Evolutionary conservation across 2,329 filamentous ascomycete species (phyloP), one percentile per base, ranked within the genome.

Genomic region (Penicillium sp.): DNA sequence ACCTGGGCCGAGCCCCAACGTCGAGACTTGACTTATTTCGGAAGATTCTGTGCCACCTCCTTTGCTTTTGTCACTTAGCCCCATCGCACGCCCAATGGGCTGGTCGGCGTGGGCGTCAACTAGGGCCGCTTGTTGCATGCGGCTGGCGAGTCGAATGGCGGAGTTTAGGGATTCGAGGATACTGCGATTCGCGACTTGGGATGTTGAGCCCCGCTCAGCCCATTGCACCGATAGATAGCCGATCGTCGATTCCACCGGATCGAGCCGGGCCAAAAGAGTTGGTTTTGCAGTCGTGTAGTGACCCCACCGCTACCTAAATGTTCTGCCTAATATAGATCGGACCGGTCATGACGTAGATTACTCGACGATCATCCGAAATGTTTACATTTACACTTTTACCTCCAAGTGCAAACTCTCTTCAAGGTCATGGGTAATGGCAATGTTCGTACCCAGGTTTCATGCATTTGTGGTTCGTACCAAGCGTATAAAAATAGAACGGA

Each of bases 401-500:
- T 16, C 31, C 13, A 14, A 33, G 5, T 3, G n/a, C 31, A 35
- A 35, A 35, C 31, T 35, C n/a, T 35, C 3, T 35, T 35, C n/a
- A 8, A 16, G 31, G 31, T 35, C 31, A 16, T 8, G 5, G 31
- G 31, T n/a, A 35, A 35, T 9, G 31, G 31, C n/a, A 35, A 18
- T 16, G 31, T 40, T 39, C 44, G 44, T 46, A 46, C 35, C 44
- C 44, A n/a, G 31, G n/a, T 11, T 11, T 11, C 8, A 35, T 31
- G 16, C 25, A 39, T 5, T 30, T 20, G 18, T 46, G 44, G 44
- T 39, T 46, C 44, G 25, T 16, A 30, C 44, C 33, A 30, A 20
- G 11, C 9, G 18, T 3, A 40, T 25, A 40, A 46, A 40, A 46
- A 46, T 46, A 46, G 44, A 46, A 39, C 22, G 44, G 44, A 6